Evolutionary conservation across 108 stramenopile genomes (phyloP).

Genomic region (Aurantiochytrium sp.): DNA sequence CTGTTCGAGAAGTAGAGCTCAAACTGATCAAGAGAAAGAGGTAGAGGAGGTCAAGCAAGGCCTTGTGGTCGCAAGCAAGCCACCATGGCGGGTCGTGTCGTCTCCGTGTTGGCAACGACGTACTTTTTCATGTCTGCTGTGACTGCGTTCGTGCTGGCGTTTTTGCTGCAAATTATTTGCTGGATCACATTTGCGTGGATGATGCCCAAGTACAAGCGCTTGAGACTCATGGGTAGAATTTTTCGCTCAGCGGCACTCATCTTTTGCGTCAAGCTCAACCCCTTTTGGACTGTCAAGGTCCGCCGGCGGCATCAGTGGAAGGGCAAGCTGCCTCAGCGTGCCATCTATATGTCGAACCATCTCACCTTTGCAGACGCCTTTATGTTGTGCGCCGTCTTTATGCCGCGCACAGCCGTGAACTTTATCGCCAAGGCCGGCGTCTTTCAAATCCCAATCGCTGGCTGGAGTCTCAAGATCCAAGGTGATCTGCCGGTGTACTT

Average conservation of each 20-base stretch:
- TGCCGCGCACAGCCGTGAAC: background rate
- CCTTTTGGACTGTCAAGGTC: background rate
- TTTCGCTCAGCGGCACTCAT: background rate
- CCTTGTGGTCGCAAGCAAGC: no score
- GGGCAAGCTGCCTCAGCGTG: background rate
- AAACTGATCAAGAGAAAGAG: no score
- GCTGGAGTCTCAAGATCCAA: background rate
- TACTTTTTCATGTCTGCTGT: background rate
- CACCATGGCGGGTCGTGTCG: background rate
- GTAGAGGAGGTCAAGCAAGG: no score
- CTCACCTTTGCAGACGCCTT: background rate
- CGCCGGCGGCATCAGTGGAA: background rate
- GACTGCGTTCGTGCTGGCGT: background rate
- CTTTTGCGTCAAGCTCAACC: slow-evolving; percentile 11
- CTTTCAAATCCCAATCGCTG: background rate
- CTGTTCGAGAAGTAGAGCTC: no score
- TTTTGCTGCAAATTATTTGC: background rate
- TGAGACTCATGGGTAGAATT: background rate
- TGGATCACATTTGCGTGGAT: background rate
- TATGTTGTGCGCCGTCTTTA: background rate
- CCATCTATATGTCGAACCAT: background rate
- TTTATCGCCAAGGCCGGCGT: background rate
- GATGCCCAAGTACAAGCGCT: background rate
- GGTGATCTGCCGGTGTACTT: background rate
- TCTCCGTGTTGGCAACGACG: background rate